Percentiles rank a stretch among this genome's conserved stretches.
These are phyloP conservation scores for Flaveria sonorensis DNA, from an alignment of 129 eudicot genomes.

Conservation along the genomic window DNA sequence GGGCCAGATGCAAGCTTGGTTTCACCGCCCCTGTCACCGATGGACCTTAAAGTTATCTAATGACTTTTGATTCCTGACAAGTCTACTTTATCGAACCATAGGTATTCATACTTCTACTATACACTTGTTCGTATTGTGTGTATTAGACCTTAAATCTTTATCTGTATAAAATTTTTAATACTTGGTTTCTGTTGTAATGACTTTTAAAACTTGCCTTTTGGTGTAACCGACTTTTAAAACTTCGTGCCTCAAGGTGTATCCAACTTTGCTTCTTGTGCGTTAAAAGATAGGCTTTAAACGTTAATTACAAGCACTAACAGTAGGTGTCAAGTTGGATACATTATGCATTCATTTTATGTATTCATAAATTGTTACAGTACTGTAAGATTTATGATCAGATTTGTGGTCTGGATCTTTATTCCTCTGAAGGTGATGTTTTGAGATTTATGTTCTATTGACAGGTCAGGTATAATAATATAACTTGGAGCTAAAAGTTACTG, in stretches of 20 bases:
- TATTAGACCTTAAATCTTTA: background rate
- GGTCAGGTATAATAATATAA: constrained; percentile 11
- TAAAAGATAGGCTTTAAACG: background rate
- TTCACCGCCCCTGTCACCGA: constrained; percentile 61
- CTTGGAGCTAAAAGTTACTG: constrained; percentile 5
- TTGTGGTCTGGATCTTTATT: background rate
- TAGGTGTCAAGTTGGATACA: background rate
- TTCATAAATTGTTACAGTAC: background rate
- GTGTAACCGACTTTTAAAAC: background rate
- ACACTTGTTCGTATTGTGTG: background rate
- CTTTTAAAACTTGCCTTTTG: background rate
- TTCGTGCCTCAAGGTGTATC: background rate
- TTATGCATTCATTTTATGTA: no score
- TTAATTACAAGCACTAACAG: background rate
- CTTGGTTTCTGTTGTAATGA: no score
- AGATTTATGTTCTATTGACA: constrained; percentile 20
- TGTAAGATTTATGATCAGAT: background rate
- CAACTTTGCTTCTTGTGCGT: background rate
- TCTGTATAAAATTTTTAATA: no score
- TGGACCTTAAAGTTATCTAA: constrained; percentile 31
- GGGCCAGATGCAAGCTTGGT: constrained; percentile 46
- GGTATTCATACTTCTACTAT: constrained; percentile 37
- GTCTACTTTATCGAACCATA: constrained; percentile 23
- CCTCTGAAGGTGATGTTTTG: background rate
- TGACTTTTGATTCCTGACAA: constrained; percentile 28